Evolutionary conservation across 352 stramenopile genomes (phyloP), one percentile per base, ranked within the genome.

Genomic region (Phytophthora colocasiae): DNA sequence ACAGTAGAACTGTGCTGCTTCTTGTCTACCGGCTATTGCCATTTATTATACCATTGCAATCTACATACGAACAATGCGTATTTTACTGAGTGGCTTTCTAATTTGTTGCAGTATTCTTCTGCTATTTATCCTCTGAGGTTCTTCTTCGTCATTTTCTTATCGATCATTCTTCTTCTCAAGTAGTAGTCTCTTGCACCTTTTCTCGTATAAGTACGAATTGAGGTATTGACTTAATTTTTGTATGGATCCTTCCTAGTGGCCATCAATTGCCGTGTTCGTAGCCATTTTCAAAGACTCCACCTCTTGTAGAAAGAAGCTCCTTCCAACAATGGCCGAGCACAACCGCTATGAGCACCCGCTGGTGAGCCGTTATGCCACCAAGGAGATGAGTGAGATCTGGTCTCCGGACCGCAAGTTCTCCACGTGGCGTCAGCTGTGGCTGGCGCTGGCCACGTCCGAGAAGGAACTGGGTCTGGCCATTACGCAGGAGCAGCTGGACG

Each of bases 341-440:
- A 78, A 89, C 73, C 83, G 83, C 67, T 97, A 97, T 60, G 87
- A 96, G 79, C 88, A 97, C 77, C 90, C 90, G 69, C 83, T 96
- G 32, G 91, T 96, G 73, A 81, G 71, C 60, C 96, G 96, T 76
- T 99, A 99, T 80, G 97, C 97, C 39, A 99, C 97, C 47, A 99
- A 99, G 73, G 98, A 99, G 81, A 99, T 99, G 98, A 99, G 95
- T 69, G 97, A 98, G 71, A 92, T 99, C 56, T 99, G 96, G 92
- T 99, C 95, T 32, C 97, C 98, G 0, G 92, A 98, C 74, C 98
- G 96, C 86, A 99, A 99, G 84, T 99, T 99, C 82, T 98, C 96
- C 46, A 99, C 97, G 34, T 99, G 98, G 98, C 87, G 98, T 67
- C 95, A 98, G 73, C 80, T 99, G 32, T 99, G 98, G 98, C 92